phyloP scores from a whole-genome alignment of 2,329 filamentous ascomycete species.

The Diaporthe ampelina region DNA sequence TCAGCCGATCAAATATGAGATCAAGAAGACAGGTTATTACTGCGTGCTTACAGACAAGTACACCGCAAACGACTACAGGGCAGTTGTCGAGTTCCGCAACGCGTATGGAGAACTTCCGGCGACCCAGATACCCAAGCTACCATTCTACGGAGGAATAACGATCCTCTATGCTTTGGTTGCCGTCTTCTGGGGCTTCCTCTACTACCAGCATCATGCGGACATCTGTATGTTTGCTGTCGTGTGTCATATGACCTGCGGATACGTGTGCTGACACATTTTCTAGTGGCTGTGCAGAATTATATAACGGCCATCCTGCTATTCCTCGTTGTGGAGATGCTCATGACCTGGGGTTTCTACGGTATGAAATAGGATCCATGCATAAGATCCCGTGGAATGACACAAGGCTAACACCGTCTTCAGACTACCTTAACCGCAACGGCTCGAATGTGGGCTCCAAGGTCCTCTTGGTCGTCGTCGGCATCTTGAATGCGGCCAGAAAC shows the following conservation, averaged over 20 bases:
- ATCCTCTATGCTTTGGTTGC: slow-evolving; percentile 92
- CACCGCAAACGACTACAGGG: slow-evolving; percentile 78
- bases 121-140: slow-evolving; percentile 95
- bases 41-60: slow-evolving; percentile 87
- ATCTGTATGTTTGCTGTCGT: slow-evolving; percentile 71
- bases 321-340: slow-evolving; percentile 93
- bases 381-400: not conserved
- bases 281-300: slow-evolving; percentile 97
- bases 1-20: slow-evolving; percentile 81
- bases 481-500: slow-evolving; percentile 93
- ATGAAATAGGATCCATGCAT: slow-evolving; percentile 42
- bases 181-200: slow-evolving; percentile 93
- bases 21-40: slow-evolving; percentile 95
- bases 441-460: slow-evolving; percentile 86
- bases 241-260: not conserved
- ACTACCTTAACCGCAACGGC: slow-evolving; percentile 93
- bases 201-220: slow-evolving; percentile 93
- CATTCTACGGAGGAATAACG: slow-evolving; percentile 95
- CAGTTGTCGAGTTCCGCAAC: slow-evolving; percentile 92
- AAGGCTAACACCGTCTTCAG: slow-evolving; percentile 57
- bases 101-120: slow-evolving; percentile 96
- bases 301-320: slow-evolving; percentile 98
- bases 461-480: slow-evolving; percentile 89
- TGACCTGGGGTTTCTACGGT: slow-evolving; percentile 99
- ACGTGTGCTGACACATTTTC: slow-evolving; percentile 49